Evolutionary conservation across 1,284 basidiomycete species (phyloP), one percentile per base, ranked within the genome.

Genomic region (Amylostereum chailletii): DNA sequence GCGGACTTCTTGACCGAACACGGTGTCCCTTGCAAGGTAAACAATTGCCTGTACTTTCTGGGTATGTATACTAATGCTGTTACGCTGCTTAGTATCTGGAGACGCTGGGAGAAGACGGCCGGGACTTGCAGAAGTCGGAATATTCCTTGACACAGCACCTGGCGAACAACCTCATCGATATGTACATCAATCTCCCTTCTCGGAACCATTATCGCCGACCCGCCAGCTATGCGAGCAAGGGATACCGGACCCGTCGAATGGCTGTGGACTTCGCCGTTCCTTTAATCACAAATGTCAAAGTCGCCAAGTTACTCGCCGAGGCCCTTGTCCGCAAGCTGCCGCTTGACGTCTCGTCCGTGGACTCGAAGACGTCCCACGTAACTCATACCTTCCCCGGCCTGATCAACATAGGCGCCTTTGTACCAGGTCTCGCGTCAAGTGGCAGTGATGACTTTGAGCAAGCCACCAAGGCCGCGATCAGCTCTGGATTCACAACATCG

Each of bases 241-340:
- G 95, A 8, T 99, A 99, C 69, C 83, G 85, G 55, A 95, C 94
- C 33, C 90, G 96, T 65, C 89, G 95, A 57, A 94, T 98, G 90
- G 95, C 96, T n/a, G 95, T 99, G 56, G 95, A 99, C 70, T 97
- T 95, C 62, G 94, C 94, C 34, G 86, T 99, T 37, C 95, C 96
- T 0, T 76, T 99, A 48, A 94, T 99, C 65, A 99, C 95, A 52
- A 99, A 99, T 65, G 90, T 99, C 71, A 99, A 99, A 76, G 94
- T 94, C 64, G 96, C 96, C 55, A 99, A 99, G 71, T 78, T 99
- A 62, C 81, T 99, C 46, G 89, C 93, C 38, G 94, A 99, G 68
- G 96, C 95, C 2, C 79, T 99, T 52, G 88, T 97, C 53, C 83
- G 93, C 58, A 90, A 83, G 67, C 65, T 86, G 29, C 86, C 94